Base-by-base conservation (phyloP, 495 filamentous ascomycete species). In the Staphylotrichum longicolle region DNA sequence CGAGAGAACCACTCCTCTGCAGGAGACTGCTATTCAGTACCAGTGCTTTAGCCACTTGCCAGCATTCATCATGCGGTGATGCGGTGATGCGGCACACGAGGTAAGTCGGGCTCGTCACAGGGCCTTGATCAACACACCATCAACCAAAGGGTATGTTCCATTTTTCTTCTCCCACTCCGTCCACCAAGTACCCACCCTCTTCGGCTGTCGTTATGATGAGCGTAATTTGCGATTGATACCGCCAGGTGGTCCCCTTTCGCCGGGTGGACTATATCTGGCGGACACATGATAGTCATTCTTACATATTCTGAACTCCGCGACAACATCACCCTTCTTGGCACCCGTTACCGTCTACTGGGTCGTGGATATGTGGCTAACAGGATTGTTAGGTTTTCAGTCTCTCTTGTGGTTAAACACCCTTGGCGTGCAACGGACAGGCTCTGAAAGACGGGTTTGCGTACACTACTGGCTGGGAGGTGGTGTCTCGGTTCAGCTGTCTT, bases 201-300 rank as follows among this genome's bases (percentile, higher is more conserved):
- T 15, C 42, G 12, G 33, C 48, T 40, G 55, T 58, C 51, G 57
- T 57, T 41, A 66, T 71, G 69, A 71, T 71, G 69, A 71, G 64
- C 55, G 60, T 69, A 71, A 71, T 71, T 71, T 71, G 69, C 69
- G 69, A 71, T 71, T 71, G 69, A 71, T 71, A 63, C 69, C 65
- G 60, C 45, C 40, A 51, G 69, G 42, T 71, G 67, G 67, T 53
- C 42, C 69, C 49, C 69, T 69, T 69, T 71, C 69, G 69, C 69
- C 69, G 69, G 69, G 54, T 53, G 30, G 54, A 54, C 67, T 71
- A 71, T 62, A 71, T 46, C 69, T 60, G 54, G 41, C 52, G 65
- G 69, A 52, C 54, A 67, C n/a, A 58, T 71, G 69, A 71, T 63
- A 71, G 67, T 71, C 58, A 50, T 63, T 71, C 69, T 71, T 71